Evolutionary conservation across 768 basidiomycete genomes (phyloP).

Genomic region (Brasilioporus rufonigricans): DNA sequence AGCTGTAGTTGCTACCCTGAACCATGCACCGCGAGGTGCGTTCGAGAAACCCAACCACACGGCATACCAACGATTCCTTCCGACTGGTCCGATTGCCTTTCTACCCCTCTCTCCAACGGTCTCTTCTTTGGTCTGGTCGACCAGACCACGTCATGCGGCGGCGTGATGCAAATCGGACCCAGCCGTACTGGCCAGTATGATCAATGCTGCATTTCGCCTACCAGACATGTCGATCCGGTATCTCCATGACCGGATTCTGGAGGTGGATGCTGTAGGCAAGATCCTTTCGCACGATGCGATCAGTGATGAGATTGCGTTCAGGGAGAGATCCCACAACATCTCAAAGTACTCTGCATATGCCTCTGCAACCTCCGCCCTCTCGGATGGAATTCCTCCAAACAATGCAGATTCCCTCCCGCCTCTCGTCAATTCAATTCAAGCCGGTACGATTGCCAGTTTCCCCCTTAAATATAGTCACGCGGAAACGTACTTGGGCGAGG

Average conservation of each 20-base stretch:
- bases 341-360: slow-evolving; percentile 63
- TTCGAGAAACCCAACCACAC: slow-evolving; percentile 69
- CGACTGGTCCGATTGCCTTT: slow-evolving; percentile 94
- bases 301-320: slow-evolving; percentile 62
- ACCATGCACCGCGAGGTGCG: slow-evolving; percentile 62
- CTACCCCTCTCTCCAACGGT: slow-evolving; percentile 76
- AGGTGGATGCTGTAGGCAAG: slow-evolving; percentile 44
- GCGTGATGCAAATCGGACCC: slow-evolving; percentile 66
- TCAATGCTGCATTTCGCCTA: slow-evolving; percentile 89
- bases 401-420: slow-evolving; percentile 73
- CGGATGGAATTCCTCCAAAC: slow-evolving; percentile 54
- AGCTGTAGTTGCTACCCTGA: slow-evolving; percentile 86
- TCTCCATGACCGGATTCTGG: slow-evolving; percentile 59
- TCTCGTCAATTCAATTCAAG: slow-evolving; percentile 65
- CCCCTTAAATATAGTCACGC: slow-evolving; percentile 87
- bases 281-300: slow-evolving; percentile 51
- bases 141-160: slow-evolving; percentile 70
- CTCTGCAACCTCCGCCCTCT: slow-evolving; percentile 35
- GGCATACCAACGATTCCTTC: slow-evolving; percentile 92
- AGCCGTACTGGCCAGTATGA: slow-evolving; percentile 63
- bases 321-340: slow-evolving; percentile 71
- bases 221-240: slow-evolving; percentile 72
- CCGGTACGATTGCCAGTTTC: slow-evolving; percentile 80
- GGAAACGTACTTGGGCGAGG: slow-evolving; percentile 80
- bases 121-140: slow-evolving; percentile 96